Evolutionary conservation across 352 stramenopile species (phyloP).

Genomic region (Pelagophyceae sp.): DNA sequence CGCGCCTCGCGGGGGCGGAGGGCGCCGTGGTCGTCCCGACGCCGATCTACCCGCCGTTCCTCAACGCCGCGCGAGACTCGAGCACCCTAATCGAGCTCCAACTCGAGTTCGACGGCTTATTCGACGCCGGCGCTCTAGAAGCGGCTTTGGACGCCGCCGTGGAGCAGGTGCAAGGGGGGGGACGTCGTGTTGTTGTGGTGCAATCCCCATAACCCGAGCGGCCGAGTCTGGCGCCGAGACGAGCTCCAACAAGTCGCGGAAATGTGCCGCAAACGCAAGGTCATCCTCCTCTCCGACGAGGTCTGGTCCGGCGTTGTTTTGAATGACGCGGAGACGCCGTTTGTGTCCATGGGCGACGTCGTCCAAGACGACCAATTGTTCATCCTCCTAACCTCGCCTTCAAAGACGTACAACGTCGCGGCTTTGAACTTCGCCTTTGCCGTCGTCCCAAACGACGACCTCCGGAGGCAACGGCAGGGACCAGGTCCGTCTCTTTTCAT

Average conservation of each 20-base stretch:
- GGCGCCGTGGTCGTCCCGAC: conserved; percentile 18
- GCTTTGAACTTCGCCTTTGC: conserved; percentile 21
- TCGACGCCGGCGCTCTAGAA: background rate
- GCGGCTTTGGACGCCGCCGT: background rate
- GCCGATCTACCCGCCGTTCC: conserved; percentile 32
- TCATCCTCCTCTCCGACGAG: conserved; percentile 26
- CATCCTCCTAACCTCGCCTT: conserved; percentile 25
- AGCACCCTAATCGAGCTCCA: background rate
- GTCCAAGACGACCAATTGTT: background rate
- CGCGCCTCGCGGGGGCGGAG: conserved; percentile 18
- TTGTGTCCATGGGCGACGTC: background rate
- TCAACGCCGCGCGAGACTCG: conserved; percentile 2
- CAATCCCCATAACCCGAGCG: conserved; percentile 30
- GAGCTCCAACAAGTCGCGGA: conserved; percentile 18
- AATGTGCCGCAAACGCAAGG: background rate
- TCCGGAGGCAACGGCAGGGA: conserved; percentile 21
- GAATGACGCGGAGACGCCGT: background rate
- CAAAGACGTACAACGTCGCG: conserved; percentile 33
- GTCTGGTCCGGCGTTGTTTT: background rate
- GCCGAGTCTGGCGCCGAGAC: conserved; percentile 14
- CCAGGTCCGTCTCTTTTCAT: too few relatives aligned
- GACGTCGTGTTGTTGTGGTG: conserved; percentile 27
- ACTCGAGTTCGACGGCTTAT: background rate
- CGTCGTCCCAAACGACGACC: conserved; percentile 21
- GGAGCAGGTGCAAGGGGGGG: conserved; percentile 16